Evolutionary conservation across 345 rosid species (phyloP).

Genomic region (Corymbia maculata): DNA sequence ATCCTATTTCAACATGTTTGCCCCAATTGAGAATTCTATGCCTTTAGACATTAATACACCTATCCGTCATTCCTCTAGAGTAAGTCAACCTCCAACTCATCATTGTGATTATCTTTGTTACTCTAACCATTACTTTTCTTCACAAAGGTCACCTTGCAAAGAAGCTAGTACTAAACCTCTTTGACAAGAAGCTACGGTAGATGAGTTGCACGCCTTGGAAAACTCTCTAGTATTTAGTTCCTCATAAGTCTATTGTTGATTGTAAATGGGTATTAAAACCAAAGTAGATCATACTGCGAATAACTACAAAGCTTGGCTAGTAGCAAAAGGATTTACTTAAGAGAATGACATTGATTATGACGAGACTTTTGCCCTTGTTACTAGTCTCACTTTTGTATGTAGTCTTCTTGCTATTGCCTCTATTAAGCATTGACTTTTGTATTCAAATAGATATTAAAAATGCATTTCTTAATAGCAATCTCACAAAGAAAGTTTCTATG

Average conservation of each 20-base stretch:
- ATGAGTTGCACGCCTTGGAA: not conserved
- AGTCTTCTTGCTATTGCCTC: not conserved
- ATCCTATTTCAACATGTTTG: not conserved
- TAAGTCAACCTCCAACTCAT: not conserved
- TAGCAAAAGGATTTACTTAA: not conserved
- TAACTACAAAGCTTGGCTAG: not conserved
- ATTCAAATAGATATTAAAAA: not conserved
- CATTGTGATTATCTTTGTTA: too few relatives aligned
- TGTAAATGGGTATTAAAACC: not conserved
- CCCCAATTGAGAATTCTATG: not conserved
- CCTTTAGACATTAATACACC: not conserved
- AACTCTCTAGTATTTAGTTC: not conserved
- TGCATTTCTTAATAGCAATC: not conserved
- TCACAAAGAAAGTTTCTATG: not conserved
- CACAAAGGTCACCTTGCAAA: fast-evolving
- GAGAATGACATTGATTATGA: not conserved
- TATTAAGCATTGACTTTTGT: not conserved
- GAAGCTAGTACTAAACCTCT: not conserved
- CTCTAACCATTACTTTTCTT: not conserved
- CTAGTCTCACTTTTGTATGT: not conserved
- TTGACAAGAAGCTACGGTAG: not conserved
- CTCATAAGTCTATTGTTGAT: not conserved
- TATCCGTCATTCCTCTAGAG: not conserved
- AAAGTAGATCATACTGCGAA: too few relatives aligned
- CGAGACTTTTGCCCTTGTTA: not conserved